Evolutionary conservation across 352 stramenopile species (phyloP), one percentile per base, ranked within the genome.

Genomic region (Pilasporangium apinafurcum): DNA sequence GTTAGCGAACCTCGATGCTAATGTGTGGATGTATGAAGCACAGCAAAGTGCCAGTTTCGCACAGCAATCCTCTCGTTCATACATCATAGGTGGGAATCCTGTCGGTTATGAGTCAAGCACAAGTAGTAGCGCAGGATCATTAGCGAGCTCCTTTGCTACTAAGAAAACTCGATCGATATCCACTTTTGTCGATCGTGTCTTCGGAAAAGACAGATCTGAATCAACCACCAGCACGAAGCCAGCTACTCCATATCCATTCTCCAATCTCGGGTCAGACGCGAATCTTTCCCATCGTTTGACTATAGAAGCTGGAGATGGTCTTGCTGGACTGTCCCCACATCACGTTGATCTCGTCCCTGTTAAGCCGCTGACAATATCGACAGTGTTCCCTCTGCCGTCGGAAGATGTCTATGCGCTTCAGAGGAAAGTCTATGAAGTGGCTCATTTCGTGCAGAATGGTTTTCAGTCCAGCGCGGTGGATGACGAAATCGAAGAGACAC

Each of bases 391-490:
- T 16, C 28, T 90, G 17, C 77, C 77, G n/a, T 83, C 71, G 1
- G 72, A 84, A 39, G 77, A 90, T 34, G 65, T 82, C 2, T 86
- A 83, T 18, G 74, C 69, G 2, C 46, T 80, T 14, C 77, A 90
- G 31, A 68, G 74, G 13, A 86, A 87, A 50, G 68, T 87, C 8
- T 75, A 85, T 48, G 75, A 87, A 33, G 75, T 87, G 5, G 75
- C 75, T 0, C 68, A 85, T 35, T 75, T 78, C 13, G 75, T 87
- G 12, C 68, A 83, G 26, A 82, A 68, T 25, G 75, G 75, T 0
- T 87, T 87, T 47, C 71, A 85, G 35, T 78, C 70, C 25, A 84
- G 68, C 27, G 74, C 68, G 8, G 56, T 68, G 17, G 69, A 83
- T 33, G 68, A 80, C 39, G 68, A 78, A 27, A 50, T 26, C 1